Evolutionary conservation across 106 monocot genomes (phyloP), one percentile per base, ranked within the genome.

Genomic region (Alisma plantagoaquatica): DNA sequence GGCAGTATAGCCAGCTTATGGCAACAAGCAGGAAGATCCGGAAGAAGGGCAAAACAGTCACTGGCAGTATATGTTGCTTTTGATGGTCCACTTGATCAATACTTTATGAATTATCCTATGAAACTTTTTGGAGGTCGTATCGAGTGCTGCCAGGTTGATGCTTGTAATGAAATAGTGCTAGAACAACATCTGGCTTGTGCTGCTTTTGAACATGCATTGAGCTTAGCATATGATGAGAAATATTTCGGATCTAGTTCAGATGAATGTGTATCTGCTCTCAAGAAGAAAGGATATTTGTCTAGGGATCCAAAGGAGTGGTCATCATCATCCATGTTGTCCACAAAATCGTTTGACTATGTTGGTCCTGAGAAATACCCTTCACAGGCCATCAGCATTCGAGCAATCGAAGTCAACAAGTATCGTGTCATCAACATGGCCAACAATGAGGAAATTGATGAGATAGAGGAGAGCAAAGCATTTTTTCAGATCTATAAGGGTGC

Each of bases 11-110:
- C 96, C 23, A 96, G 89, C 75, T 73, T 96, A 49, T 89, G 96
- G 96, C 96, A 96, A 44, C 96, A 96, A 82, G 96, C 96, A 66
- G 96, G 96, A 59, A 81, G 96, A 69, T 89, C 89, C 32, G 96
- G 96, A 45, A 72, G 96, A 70, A 75, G 89, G 64, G 59, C 54
- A 12, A 81, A 49, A 51, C 75, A 66, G 26, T 96, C 89, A 46
- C 43, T 96, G 32, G 78, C 96, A n/a, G 48, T 96, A 10, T 96
- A 84, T 74, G 64, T 96, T 74, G 96, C 89, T 53, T 89, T 96
- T 72, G 89, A 89, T 47, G 84, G 96, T 11, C 89, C 96, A n/a
- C 54, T 96, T 41, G 96, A 96, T 76, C 96, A 96, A 46, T 82
- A 89, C 64, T 96, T 96, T 55, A 96, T 96, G 96, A 89, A 76